phyloP scores from a whole-genome alignment of 2,329 filamentous ascomycete genomes.

The Penicillium brevicompactum region DNA sequence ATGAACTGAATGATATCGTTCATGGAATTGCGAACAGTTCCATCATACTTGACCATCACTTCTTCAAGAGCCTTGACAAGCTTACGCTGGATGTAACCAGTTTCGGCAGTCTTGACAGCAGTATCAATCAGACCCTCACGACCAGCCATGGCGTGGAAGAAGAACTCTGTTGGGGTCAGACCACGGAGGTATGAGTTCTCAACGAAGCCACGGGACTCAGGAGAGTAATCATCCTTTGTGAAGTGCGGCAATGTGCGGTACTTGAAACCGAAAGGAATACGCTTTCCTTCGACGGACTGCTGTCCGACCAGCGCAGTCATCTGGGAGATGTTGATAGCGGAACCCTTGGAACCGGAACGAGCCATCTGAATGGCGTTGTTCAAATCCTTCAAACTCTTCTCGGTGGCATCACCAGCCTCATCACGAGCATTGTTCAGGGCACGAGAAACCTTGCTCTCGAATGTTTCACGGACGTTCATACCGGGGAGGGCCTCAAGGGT shows the following conservation, averaged over 20 bases:
- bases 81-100: constrained; percentile 97
- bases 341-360: constrained; percentile 94
- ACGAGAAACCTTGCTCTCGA: constrained; percentile 95
- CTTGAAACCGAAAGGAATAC: constrained; percentile 99
- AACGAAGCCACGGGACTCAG: constrained; percentile 94
- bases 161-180: constrained; percentile 93
- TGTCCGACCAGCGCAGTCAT: constrained; percentile 98
- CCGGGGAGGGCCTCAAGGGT: constrained; percentile 88
- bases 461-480: constrained; percentile 98
- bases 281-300: constrained; percentile 97
- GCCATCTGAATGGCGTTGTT: constrained; percentile 99
- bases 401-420: constrained; percentile 87
- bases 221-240: constrained; percentile 98
- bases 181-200: constrained; percentile 98
- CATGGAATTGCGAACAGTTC: constrained; percentile 93
- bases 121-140: constrained; percentile 99
- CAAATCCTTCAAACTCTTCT: constrained; percentile 87
- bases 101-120: constrained; percentile 98
- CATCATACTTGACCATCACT: constrained; percentile 95
- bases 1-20: constrained; percentile 97
- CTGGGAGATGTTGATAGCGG: constrained; percentile 98
- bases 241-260: constrained; percentile 97
- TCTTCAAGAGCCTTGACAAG: constrained; percentile 98
- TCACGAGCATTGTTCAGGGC: constrained; percentile 95
- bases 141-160: constrained; percentile 99